Evolutionary conservation across 345 rosid genomes (phyloP), one percentile per base, ranked within the genome.

Genomic region (Erucastrum elatum): DNA sequence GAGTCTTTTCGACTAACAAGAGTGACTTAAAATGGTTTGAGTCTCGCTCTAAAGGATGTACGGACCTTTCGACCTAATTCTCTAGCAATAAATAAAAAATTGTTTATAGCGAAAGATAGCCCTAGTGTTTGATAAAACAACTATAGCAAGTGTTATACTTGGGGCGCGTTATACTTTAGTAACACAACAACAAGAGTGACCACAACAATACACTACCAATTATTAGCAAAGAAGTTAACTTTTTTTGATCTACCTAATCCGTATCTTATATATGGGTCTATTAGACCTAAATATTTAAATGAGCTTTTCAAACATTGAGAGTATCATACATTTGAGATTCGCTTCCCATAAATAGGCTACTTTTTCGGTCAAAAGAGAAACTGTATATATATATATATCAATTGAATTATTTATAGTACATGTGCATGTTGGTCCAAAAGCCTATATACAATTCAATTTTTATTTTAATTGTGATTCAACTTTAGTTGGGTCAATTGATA

Each of bases 241-340:
- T 39, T 27, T 35, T 16, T 2, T n/a, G 39, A n/a, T 66, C 55
- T 13, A 35, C 16, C 55, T 49, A 49, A 49, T 49, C 16, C 55
- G 5, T 49, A 49, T 49, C 17, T 49, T 49, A 49, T 21, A 21
- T 21, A 21, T 49, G 8, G 56, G 55, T 26, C 37, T 13, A 66
- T 37, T 37, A 66, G 30, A 61, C 63, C 17, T 68, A 65, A 26
- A 10, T 76, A 76, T n/a, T 1, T 58, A 4, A 46, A 61, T 27
- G 46, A 39, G 29, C 61, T 53, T 74, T 74, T 63, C 75, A 71
- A 68, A 74, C 75, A 80, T 37, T 74, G 75, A 74, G 75, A 68
- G 66, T 63, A 74, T 74, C 82, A 80, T 74, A 80, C 75, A 64
- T 80, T 74, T 63, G 11, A 74, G 79, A 80, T 74, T 80, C 79